Evolutionary conservation across 495 filamentous ascomycete species (phyloP).

Genomic region (Geoglossum glabrum): DNA sequence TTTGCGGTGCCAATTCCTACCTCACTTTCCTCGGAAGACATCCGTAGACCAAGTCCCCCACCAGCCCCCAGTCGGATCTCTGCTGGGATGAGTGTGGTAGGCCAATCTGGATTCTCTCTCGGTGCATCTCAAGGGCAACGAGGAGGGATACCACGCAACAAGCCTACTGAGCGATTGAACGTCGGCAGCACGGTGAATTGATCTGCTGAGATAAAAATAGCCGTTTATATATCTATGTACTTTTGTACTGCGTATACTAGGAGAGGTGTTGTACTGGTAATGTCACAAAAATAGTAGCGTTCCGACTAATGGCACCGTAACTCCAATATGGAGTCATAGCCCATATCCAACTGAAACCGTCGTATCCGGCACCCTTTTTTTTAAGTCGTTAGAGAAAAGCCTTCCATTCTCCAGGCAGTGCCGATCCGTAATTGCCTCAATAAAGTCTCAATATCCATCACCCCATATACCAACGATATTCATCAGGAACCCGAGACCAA

Average conservation of each 20-base stretch:
- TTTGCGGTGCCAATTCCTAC: no score
- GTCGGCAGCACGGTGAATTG: no score
- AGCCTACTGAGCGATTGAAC: no score
- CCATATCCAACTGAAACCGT: not conserved
- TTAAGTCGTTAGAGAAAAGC: not conserved
- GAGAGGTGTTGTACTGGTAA: not conserved
- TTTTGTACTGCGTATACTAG: not conserved
- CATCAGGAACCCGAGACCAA: constrained; percentile 49
- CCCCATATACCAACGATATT: constrained; percentile 78
- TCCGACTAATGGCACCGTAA: not conserved
- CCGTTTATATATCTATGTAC: not conserved
- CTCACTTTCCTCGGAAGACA: no score
- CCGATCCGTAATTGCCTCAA: not conserved
- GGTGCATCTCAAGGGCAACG: no score
- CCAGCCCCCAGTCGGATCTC: no score
- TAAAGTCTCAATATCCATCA: constrained; percentile 35
- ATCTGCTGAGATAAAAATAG: not conserved
- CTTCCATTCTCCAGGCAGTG: not conserved
- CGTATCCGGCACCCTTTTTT: no score
- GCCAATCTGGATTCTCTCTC: no score
- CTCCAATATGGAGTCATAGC: not conserved
- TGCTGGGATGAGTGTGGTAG: no score
- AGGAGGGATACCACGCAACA: no score
- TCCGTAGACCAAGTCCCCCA: no score
- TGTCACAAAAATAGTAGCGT: not conserved